Evolutionary conservation across 1,284 basidiomycete species (phyloP).

Genomic region (Boletellus deceptivus): DNA sequence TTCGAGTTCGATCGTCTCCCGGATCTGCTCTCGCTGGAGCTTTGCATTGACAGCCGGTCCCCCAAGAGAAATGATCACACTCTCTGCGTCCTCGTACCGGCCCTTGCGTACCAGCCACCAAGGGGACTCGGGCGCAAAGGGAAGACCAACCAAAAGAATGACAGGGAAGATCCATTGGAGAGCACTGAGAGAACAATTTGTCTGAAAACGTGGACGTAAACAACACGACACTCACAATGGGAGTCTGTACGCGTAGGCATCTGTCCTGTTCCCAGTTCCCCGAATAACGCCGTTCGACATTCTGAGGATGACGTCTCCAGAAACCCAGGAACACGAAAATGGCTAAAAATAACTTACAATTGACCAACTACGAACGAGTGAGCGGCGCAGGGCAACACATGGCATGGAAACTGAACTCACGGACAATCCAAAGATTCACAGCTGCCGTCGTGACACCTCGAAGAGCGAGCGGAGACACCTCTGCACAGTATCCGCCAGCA

Average conservation of each 20-base stretch:
- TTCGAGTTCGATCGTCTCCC: constrained; percentile 30
- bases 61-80: constrained; percentile 41
- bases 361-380: constrained; percentile 19
- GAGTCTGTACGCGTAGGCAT: constrained; percentile 27
- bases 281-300: constrained; percentile 29
- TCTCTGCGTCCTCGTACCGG: constrained; percentile 48
- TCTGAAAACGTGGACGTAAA: neutral
- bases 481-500: constrained; percentile 29
- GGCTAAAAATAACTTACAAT: constrained; percentile 19
- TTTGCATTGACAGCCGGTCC: constrained; percentile 21
- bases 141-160: constrained; percentile 26
- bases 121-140: constrained; percentile 57
- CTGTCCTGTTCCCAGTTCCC: constrained; percentile 21
- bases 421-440: constrained; percentile 31
- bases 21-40: constrained; percentile 25
- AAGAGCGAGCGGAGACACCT: constrained; percentile 30
- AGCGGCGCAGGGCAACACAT: neutral
- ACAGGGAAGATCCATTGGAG: constrained; percentile 32
- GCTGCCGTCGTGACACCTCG: constrained; percentile 29
- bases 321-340: neutral
- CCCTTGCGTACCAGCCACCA: constrained; percentile 61
- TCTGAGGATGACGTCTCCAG: constrained; percentile 6
- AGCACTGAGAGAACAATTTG: constrained; percentile 12
- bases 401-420: constrained; percentile 10
- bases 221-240: constrained; percentile 23